phyloP scores from a whole-genome alignment of 805 yeast species.

The Candida manassasensis region DNA sequence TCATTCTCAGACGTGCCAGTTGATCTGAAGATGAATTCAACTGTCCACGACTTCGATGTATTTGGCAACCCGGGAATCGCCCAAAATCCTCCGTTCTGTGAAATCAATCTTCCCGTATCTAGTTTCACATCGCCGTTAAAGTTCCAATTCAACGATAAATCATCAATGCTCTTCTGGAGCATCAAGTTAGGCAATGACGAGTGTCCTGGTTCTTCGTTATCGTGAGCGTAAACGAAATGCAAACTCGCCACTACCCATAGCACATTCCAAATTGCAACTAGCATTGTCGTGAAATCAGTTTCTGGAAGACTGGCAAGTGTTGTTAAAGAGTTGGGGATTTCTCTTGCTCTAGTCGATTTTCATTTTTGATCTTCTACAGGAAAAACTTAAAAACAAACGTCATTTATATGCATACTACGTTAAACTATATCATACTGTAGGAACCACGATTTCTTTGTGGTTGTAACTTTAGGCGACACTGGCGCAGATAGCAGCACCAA shows the following conservation, averaged over 20 bases:
- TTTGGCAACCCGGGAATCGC: conserved; percentile 13
- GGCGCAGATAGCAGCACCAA: conserved; percentile 96
- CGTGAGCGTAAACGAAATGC: not conserved
- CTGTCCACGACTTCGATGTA: conserved; percentile 42
- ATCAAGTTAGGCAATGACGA: conserved; percentile 35
- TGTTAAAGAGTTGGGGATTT: too few relatives aligned
- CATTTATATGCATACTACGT: too few relatives aligned
- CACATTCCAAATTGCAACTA: not conserved
- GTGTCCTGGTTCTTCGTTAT: conserved; percentile 16
- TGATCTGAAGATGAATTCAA: conserved; percentile 62
- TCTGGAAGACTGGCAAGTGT: too few relatives aligned
- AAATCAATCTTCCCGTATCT: conserved; percentile 59
- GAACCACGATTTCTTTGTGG: too few relatives aligned
- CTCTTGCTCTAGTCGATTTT: too few relatives aligned
- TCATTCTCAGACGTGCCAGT: conserved; percentile 37
- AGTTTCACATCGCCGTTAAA: conserved; percentile 70
- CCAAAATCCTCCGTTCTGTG: conserved; percentile 19
- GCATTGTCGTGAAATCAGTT: not conserved
- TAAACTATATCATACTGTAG: too few relatives aligned
- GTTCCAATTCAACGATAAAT: conserved; percentile 27
- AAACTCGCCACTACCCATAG: not conserved
- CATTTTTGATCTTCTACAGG: too few relatives aligned
- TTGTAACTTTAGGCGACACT: conserved; percentile 15
- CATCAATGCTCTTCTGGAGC: conserved; percentile 16
- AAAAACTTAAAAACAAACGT: too few relatives aligned